phyloP scores from a whole-genome alignment of 2,329 filamentous ascomycete genomes.

The Waltergamsia citrina region DNA sequence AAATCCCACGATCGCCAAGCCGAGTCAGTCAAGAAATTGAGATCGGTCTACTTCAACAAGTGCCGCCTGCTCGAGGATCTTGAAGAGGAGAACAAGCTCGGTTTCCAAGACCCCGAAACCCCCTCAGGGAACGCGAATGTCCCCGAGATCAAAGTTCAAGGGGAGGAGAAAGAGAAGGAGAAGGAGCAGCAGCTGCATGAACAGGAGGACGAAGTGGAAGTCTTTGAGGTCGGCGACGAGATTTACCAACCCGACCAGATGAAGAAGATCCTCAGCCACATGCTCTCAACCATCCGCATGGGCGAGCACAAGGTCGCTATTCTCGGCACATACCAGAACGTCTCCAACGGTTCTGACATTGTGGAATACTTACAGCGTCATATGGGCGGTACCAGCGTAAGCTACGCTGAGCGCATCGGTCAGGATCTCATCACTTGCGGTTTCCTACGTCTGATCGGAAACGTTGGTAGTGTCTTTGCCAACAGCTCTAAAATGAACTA shows the following conservation, averaged over 20 bases:
- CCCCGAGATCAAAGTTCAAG: constrained; percentile 86
- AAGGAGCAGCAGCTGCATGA: constrained; percentile 45
- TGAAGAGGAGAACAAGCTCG: constrained; percentile 97
- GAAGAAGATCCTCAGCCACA: constrained; percentile 81
- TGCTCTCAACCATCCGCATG: constrained; percentile 78
- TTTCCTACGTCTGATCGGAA: constrained; percentile 83
- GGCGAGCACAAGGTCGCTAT: constrained; percentile 93
- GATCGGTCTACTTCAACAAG: constrained; percentile 98
- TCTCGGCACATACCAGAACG: constrained; percentile 88
- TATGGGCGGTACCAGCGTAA: constrained; percentile 74
- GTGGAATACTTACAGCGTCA: constrained; percentile 90
- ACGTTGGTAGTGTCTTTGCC: constrained; percentile 89
- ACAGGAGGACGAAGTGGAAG: constrained; percentile 66
- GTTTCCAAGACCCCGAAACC: constrained; percentile 77
- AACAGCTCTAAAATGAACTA: constrained; percentile 98
- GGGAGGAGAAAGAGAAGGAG: constrained; percentile 41
- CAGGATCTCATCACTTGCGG: constrained; percentile 84
- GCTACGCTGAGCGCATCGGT: constrained; percentile 87
- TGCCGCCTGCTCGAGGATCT: constrained; percentile 92
- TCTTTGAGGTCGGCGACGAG: constrained; percentile 85
- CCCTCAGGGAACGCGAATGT: constrained; percentile 44
- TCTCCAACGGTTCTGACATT: constrained; percentile 83
- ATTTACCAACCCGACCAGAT: constrained; percentile 77
- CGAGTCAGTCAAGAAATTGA: constrained; percentile 82
- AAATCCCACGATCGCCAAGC: constrained; percentile 90